phyloP scores from a whole-genome alignment of 75 land plant species.

The Sequoia sempervirens region DNA sequence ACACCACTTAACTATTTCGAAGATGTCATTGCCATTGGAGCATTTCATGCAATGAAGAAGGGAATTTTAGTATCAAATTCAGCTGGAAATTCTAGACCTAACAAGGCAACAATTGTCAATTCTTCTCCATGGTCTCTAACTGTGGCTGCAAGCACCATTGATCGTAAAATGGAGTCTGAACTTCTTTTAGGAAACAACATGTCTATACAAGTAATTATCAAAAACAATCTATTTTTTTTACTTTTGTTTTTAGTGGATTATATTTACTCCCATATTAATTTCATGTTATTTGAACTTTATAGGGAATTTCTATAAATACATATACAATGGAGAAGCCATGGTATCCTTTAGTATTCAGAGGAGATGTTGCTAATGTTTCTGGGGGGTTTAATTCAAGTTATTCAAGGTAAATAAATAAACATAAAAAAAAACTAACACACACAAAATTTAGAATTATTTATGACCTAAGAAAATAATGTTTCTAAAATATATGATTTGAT shows the following conservation, averaged over 20 bases:
- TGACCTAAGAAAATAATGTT: not conserved
- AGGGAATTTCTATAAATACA: too few relatives aligned
- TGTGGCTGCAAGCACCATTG: too few relatives aligned
- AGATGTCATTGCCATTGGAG: constrained; percentile 34
- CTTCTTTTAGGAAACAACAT: constrained; percentile 9
- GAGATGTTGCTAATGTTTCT: not conserved
- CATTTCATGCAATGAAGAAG: not conserved
- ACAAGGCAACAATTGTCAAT: too few relatives aligned
- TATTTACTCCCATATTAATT: not conserved
- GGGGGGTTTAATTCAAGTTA: not conserved
- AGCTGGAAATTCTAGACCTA: too few relatives aligned
- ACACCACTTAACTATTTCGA: constrained; percentile 37
- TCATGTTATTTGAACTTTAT: not conserved
- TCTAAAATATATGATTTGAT: not conserved
- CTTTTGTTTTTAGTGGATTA: not conserved
- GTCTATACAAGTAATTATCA: constrained; percentile 7
- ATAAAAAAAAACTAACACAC: not conserved
- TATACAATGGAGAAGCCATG: too few relatives aligned
- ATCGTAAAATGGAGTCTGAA: too few relatives aligned
- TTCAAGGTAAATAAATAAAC: not conserved
- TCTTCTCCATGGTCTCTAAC: too few relatives aligned
- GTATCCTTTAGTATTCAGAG: too few relatives aligned
- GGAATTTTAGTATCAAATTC: too few relatives aligned
- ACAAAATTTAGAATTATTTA: not conserved
- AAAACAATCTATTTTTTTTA: too few relatives aligned